These are phyloP conservation scores for Aplosporella prunicola DNA, from an alignment of 2,329 filamentous ascomycete genomes.

Conservation along the genomic window DNA sequence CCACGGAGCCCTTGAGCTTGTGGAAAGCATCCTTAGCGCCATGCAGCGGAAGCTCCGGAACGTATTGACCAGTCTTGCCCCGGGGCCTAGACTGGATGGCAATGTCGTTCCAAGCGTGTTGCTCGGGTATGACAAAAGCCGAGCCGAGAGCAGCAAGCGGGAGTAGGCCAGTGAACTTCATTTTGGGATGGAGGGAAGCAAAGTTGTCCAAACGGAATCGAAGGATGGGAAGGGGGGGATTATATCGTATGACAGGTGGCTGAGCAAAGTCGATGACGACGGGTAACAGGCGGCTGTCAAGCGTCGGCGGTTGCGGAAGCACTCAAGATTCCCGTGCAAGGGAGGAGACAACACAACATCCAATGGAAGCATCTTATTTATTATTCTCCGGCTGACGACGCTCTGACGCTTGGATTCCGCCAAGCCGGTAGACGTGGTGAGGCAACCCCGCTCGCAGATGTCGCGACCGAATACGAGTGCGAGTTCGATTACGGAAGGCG, in stretches of 20 bases:
- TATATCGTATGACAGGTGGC: slow-evolving; percentile 7
- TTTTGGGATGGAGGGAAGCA: slow-evolving; percentile 20
- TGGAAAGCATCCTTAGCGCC: slow-evolving; percentile 24
- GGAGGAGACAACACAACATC: too few species aligned
- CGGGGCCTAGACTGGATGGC: slow-evolving; percentile 28
- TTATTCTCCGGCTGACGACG: too few species aligned
- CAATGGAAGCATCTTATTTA: too few species aligned
- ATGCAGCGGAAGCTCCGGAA: slow-evolving; percentile 13
- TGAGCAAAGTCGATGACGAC: slow-evolving; percentile 16
- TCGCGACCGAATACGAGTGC: too few species aligned
- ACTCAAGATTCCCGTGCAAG: too few species aligned
- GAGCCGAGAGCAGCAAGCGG: slow-evolving; percentile 41
- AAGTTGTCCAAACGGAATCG: background rate
- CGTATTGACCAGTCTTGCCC: background rate
- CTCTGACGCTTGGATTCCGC: too few species aligned
- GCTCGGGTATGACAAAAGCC: slow-evolving; percentile 46
- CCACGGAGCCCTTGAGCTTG: slow-evolving; percentile 28
- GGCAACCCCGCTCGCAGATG: too few species aligned
- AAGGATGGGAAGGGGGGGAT: slow-evolving; percentile 6
- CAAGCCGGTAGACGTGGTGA: too few species aligned
- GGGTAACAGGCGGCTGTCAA: too few species aligned
- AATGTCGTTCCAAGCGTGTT: slow-evolving; percentile 26
- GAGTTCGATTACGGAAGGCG: too few species aligned
- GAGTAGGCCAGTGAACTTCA: slow-evolving; percentile 42
- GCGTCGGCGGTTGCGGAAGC: too few species aligned